Base-by-base conservation (phyloP, 768 basidiomycete genomes). In the Amanita subjunquillea region DNA sequence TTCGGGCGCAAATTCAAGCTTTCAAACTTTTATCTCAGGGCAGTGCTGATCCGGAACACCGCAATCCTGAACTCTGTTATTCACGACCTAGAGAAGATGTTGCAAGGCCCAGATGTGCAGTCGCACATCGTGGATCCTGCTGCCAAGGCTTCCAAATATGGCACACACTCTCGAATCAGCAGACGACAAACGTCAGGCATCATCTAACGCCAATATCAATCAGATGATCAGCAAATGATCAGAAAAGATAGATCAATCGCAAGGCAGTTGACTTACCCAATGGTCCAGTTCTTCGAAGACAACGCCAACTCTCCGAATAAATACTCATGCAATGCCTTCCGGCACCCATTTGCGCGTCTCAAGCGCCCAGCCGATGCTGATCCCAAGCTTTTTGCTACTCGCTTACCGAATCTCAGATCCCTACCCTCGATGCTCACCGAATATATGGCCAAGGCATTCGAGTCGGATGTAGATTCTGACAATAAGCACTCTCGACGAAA, bases 281-380 rank as follows among this genome's bases (percentile, higher is more conserved):
- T n/a, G n/a, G n/a, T n/a, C n/a, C n/a, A n/a, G n/a, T n/a, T n/a
- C n/a, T n/a, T n/a, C n/a, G n/a, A n/a, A n/a, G n/a, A n/a, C n/a
- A n/a, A n/a, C n/a, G n/a, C n/a, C n/a, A n/a, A n/a, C n/a, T n/a
- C n/a, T n/a, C n/a, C n/a, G 79, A 81, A 38, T 25, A 83, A 94
- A 55, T 91, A 94, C 60, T 93, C 93, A 2, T 94, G 92, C 72
- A 95, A 95, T 65, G 85, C 93, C 20, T 94, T 82, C 63, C 76
- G 79, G 25, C 81, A 93, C 60, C 93, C 93, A 10, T 86, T 94
- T 64, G 74, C 83, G 3, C 85, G 89, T 56, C 79, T 89, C 57
- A 83, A 85, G 55, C 82, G 87, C 36, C 71, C 76, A 27, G 57
- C n/a, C 78, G 79, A 81, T 48, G 73, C 71, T 49, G 81, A 82